Conservation (phyloP, 768 basidiomycete genomes). For the Scleroderma citrinum region DNA sequence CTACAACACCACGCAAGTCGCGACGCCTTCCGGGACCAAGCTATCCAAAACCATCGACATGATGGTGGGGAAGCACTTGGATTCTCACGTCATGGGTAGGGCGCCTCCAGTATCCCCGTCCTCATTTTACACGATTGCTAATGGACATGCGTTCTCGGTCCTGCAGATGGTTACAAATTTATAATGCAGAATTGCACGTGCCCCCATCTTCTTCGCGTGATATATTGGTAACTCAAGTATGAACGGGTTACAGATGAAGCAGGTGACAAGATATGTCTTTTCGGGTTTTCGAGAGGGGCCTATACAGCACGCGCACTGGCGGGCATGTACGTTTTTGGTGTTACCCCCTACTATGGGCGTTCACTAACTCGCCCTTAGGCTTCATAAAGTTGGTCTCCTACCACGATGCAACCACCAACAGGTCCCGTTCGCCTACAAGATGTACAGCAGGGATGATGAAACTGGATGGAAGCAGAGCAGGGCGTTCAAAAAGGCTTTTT, state of each 20-base stretch:
- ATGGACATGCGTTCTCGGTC: neutral
- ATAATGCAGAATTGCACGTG: constrained; percentile 67
- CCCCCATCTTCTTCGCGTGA: neutral
- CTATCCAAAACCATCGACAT: constrained; percentile 51
- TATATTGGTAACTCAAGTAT: no score
- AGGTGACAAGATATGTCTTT: constrained; percentile 72
- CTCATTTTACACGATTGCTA: constrained; percentile 1
- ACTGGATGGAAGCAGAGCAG: constrained; percentile 58
- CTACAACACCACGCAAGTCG: constrained; percentile 57
- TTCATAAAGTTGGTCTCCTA: constrained; percentile 68
- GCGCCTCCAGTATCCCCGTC: neutral
- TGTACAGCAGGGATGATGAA: constrained; percentile 57
- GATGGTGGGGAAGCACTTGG: constrained; percentile 55
- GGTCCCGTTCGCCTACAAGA: constrained; percentile 63
- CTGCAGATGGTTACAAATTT: constrained; percentile 65
- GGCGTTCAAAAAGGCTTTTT: constrained; percentile 70
- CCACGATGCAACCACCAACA: constrained; percentile 69
- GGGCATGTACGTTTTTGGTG: constrained; percentile 53
- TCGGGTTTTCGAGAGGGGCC: constrained; percentile 77
- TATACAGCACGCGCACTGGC: constrained; percentile 67
- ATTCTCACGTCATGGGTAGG: constrained; percentile 70
- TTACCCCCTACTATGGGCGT: neutral
- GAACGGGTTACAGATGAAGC: constrained; percentile 39
- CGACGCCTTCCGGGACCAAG: constrained; percentile 50
- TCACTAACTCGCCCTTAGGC: constrained; percentile 26